Conservation (phyloP, 352 stramenopile genomes). For the Pythium biforme region DNA sequence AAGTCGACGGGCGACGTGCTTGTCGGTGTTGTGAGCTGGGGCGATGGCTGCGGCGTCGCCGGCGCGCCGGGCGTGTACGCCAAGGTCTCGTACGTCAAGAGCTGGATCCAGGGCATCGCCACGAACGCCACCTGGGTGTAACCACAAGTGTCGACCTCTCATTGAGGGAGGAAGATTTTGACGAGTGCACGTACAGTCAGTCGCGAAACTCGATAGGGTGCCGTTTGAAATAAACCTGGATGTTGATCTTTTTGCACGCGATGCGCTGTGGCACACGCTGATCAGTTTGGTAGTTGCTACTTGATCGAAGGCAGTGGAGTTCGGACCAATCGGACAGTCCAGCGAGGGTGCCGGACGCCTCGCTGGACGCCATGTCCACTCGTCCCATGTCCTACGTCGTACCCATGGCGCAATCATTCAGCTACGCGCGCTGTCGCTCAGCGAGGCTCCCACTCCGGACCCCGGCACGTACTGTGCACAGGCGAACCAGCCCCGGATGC, state of each 20-base stretch:
- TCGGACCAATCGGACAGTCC: too few relatives aligned
- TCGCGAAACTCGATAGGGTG: not conserved
- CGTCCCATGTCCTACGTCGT: too few relatives aligned
- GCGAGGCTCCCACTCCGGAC: too few relatives aligned
- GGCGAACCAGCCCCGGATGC: too few relatives aligned
- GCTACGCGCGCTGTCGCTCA: too few relatives aligned
- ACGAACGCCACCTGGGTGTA: constrained; percentile 3
- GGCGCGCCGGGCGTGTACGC: constrained; percentile 35
- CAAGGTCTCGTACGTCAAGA: constrained; percentile 18
- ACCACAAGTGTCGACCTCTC: too few relatives aligned
- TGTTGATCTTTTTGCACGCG: not conserved
- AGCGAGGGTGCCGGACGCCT: too few relatives aligned
- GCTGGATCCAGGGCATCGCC: constrained; percentile 18
- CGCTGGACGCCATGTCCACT: too few relatives aligned
- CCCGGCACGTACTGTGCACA: not conserved
- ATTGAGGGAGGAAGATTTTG: not conserved
- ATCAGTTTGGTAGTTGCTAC: too few relatives aligned
- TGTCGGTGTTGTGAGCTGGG: constrained; percentile 31
- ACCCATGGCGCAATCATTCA: too few relatives aligned
- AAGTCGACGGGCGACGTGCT: constrained; percentile 16
- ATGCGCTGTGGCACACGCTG: too few relatives aligned
- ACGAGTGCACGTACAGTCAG: not conserved
- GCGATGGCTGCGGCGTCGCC: constrained; percentile 25
- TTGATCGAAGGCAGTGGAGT: too few relatives aligned
- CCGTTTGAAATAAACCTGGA: not conserved